Base-by-base conservation (phyloP, 805 yeast genomes). In the Hanseniaspora nectarophila region DNA sequence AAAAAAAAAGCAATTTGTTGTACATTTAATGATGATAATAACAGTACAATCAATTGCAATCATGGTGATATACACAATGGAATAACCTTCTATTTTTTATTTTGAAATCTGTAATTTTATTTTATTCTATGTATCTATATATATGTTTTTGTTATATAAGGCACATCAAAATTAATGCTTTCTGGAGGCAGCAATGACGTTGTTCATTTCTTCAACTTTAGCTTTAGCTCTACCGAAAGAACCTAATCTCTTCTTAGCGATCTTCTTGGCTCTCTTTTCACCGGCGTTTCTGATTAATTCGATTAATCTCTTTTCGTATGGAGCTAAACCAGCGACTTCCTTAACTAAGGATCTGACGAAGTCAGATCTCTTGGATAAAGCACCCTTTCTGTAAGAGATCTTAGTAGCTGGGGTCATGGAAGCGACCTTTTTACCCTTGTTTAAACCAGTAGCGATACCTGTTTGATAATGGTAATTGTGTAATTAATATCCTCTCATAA, bases 231-330 rank as follows among this genome's bases (percentile, higher is more conserved):
- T 94, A 80, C 81, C 82, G 84, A 90, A 95, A 68, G 98, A 87
- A 78, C 99, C 99, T 72, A 92, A 86, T 86, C 92, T 90, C 95
- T 86, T 92, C 92, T 92, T 92, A 64, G 97, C 97, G 72, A 92
- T 88, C 88, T 92, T 92, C 87, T 92, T 86, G 66, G 99, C 98
- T 81, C 97, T 92, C 95, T 92, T 92, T 80, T 92, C 99, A 82
- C 96, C 95, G 73, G 96, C 89, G 80, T 94, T 92, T 83, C 98
- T 92, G 84, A 92, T 81, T 78, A 92, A 82, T 80, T 92, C 99
- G 70, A 94, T 85, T 73, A 92, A 82, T 80, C 99, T 89, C 82
- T 96, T 89, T 81, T 92, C 99, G 76, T 92, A 92, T 77, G 99
- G 98, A 63, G 99, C 96, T 71, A 92, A 81, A 73, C 98, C 98